Base-by-base conservation (phyloP, 176 grass and related monocot genomes). In the Phyllostachys edulis region DNA sequence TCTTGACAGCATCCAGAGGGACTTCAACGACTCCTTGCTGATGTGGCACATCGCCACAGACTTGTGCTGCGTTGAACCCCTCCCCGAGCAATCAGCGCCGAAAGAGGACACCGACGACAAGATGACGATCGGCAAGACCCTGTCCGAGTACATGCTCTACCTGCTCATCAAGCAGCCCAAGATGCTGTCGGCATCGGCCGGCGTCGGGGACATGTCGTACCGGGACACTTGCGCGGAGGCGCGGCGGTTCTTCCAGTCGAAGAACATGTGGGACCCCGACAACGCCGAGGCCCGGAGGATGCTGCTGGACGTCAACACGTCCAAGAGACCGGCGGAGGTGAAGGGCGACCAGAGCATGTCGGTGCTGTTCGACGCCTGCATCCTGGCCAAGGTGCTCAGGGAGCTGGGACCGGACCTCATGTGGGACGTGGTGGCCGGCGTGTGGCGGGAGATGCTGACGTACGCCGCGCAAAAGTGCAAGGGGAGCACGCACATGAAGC, bases 121-220 rank as follows among this genome's bases (percentile, higher is more conserved):
- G n/a, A n/a, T n/a, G n/a, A n/a, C n/a, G n/a, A n/a, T n/a, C n/a
- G n/a, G n/a, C n/a, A n/a, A n/a, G n/a, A n/a, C 73, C 24, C 8
- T 90, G 44, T 87, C 85, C 0, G 89, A 90, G 69, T 90, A 90
- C 85, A 84, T 90, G 89, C 34, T 90, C 1, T 90, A 90, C 69
- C 89, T 90, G 5, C 85, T 90, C 0, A 26, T 87, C 51, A 83
- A 42, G 67, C 89, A 87, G 61, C 89, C 89, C 20, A 80, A 83
- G 16, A 87, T 90, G 89, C 47, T 90, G 8, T 69, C 51, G 0
- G 75, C 89, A 3, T 70, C 89, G 21, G 85, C 80, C 0, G 80
- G 85, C 60, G 80, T 90, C 80, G 80, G 89, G 0, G 85, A 34
- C 32, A 34, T 34, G 32, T 34, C 32, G 32, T 34, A 2, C 32